Evolutionary conservation across 768 basidiomycete species (phyloP).

Genomic region (Calocybe indica): DNA sequence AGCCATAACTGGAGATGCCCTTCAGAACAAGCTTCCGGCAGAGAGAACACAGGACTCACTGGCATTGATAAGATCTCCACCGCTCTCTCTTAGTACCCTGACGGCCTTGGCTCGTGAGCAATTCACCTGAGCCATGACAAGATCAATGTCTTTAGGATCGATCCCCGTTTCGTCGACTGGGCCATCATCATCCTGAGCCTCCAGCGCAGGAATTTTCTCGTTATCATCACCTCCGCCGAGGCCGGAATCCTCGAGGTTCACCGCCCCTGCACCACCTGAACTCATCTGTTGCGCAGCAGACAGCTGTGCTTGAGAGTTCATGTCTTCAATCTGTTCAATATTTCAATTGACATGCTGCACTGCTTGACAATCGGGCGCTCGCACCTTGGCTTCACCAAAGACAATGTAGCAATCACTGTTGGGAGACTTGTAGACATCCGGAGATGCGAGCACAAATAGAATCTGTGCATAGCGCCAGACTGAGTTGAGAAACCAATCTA

Average conservation of each 20-base stretch:
- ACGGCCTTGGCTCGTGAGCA: conserved; percentile 93
- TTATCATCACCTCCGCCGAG: conserved; percentile 59
- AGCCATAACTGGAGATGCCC: conserved; percentile 66
- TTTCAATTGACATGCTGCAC: background rate
- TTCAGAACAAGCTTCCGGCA: conserved; percentile 1
- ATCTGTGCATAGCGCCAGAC: conserved; percentile 36
- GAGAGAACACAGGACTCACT: conserved; percentile 51
- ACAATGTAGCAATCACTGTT: conserved; percentile 99
- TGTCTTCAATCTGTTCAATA: conserved; percentile 67
- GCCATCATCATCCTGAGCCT: conserved; percentile 76
- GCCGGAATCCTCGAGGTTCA: conserved; percentile 45
- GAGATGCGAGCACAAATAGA: conserved; percentile 86
- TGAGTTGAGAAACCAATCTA: background rate
- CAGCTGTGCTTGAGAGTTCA: conserved; percentile 75
- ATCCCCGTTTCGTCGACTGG: conserved; percentile 83
- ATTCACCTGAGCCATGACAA: conserved; percentile 82
- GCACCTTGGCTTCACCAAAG: conserved; percentile 95
- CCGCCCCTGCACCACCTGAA: conserved; percentile 38
- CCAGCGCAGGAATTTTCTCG: conserved; percentile 81
- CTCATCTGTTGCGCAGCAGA: conserved; percentile 78
- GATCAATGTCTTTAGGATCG: conserved; percentile 91
- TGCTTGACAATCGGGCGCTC: background rate
- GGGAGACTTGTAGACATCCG: conserved; percentile 97
- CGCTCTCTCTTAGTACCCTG: conserved; percentile 82
- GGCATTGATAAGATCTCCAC: conserved; percentile 94